These are phyloP conservation scores for Populus tomentosa DNA, from an alignment of 441 rosid species.

Conservation along the genomic window DNA sequence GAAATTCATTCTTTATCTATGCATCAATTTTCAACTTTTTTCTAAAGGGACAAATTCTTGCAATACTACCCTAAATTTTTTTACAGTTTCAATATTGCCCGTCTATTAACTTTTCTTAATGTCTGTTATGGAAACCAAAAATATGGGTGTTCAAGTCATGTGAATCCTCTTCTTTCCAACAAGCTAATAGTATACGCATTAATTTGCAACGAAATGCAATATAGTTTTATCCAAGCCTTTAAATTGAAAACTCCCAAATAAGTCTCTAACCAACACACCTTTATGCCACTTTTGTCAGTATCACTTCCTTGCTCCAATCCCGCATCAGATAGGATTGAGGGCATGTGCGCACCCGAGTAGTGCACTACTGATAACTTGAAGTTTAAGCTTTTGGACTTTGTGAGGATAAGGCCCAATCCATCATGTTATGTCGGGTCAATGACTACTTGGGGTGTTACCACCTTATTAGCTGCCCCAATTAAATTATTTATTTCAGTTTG, in stretches of 20 bases:
- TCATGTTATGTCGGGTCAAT: too few relatives aligned
- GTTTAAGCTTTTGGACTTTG: too few relatives aligned
- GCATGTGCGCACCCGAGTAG: too few relatives aligned
- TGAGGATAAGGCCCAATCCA: too few relatives aligned
- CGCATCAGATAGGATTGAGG: too few relatives aligned
- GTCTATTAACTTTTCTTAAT: neutral
- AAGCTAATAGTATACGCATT: neutral
- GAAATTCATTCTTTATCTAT: neutral
- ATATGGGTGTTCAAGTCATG: neutral
- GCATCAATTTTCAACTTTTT: neutral
- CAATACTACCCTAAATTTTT: neutral
- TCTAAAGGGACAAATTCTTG: neutral
- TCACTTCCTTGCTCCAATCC: neutral
- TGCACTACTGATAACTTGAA: too few relatives aligned
- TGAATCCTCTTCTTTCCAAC: neutral
- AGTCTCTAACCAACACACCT: neutral
- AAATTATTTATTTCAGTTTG: too few relatives aligned
- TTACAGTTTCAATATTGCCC: neutral
- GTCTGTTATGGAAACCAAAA: neutral
- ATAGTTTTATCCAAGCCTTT: neutral
- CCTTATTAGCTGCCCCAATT: too few relatives aligned
- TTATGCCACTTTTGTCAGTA: neutral
- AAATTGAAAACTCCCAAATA: neutral
- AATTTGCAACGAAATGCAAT: neutral
- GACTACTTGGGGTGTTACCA: too few relatives aligned